Evolutionary conservation across 2,329 filamentous ascomycete species (phyloP).

Genomic region (Penicillium capsulatum): DNA sequence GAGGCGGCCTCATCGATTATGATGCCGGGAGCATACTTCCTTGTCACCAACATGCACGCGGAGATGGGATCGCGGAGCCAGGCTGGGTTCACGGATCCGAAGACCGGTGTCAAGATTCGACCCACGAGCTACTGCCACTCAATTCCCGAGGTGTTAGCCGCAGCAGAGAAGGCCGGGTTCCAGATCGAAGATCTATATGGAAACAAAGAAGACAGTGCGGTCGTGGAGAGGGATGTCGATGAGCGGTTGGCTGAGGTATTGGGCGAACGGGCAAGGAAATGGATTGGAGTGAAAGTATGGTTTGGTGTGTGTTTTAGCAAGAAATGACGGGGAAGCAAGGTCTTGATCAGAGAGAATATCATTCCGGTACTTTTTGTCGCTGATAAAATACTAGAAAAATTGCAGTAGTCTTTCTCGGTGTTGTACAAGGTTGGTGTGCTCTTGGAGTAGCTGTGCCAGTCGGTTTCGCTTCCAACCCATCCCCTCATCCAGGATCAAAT

Average conservation of each 20-base stretch:
- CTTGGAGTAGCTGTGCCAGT: slow-evolving; percentile 55
- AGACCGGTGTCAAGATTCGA: slow-evolving; percentile 54
- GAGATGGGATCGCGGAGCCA: slow-evolving; percentile 59
- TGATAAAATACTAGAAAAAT: slow-evolving; percentile 44
- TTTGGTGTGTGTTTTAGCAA: slow-evolving; percentile 49
- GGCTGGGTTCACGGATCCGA: slow-evolving; percentile 58
- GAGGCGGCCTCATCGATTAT: slow-evolving; percentile 44
- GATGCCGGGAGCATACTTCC: slow-evolving; percentile 46
- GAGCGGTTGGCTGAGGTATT: slow-evolving; percentile 55
- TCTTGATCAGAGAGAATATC: slow-evolving; percentile 5
- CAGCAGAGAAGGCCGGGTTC: slow-evolving; percentile 47
- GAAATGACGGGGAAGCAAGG: neutral
- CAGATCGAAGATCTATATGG: slow-evolving; percentile 35
- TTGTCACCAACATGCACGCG: slow-evolving; percentile 66
- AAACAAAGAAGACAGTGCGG: slow-evolving; percentile 17
- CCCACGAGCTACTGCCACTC: slow-evolving; percentile 57
- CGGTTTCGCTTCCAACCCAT: slow-evolving; percentile 62
- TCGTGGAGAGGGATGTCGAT: slow-evolving; percentile 46
- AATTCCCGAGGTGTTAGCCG: slow-evolving; percentile 49
- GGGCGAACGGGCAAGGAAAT: slow-evolving; percentile 60
- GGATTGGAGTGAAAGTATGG: slow-evolving; percentile 56
- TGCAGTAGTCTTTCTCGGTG: slow-evolving; percentile 59
- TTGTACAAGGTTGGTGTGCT: slow-evolving; percentile 59
- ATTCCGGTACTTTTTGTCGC: slow-evolving; percentile 5
- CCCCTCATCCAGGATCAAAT: slow-evolving; percentile 65